Base-by-base conservation (phyloP, 2,329 filamentous ascomycete genomes). In the Bipolaris victoriae region DNA sequence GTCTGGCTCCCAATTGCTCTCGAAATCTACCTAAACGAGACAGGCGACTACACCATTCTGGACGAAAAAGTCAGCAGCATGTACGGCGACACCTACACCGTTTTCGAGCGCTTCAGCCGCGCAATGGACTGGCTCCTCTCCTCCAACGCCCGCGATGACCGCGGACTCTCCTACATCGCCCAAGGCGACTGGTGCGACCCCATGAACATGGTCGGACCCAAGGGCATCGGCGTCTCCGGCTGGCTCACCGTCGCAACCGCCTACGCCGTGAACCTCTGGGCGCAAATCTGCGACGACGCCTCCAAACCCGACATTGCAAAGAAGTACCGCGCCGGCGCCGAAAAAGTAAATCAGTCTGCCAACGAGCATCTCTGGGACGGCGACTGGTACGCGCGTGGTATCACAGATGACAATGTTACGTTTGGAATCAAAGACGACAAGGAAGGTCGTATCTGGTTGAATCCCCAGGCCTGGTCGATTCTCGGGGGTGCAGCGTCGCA, bases 131-230 rank as follows among this genome's bases (percentile, higher is more conserved):
- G 82, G 82, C 74, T 86, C 0, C 76, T 85, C 6, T 72, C 69
- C 2, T 62, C 60, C 1, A 65, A 63, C 3, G 76, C 81, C 2
- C 81, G 83, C 49, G 84, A 86, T 60, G 68, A 78, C 20, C 80
- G 83, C 3, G 83, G 83, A 0, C 76, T 86, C 6, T 84, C 81
- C 67, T 86, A 81, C 72, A 85, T 86, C 61, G 82, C 82, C 0
- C 83, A 85, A 68, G 84, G 84, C 35, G 84, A 86, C 67, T 86
- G 83, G 83, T 86, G 84, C 62, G 84, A 86, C 58, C 84, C 83
- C 3, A 84, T 86, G 81, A 86, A 86, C 70, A 86, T 86, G 84
- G 84, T 84, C n/a, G 83, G 83, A 3, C 83, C 82, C 66, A 84
- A 84, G 67, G 83, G 83, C 37, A 78, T 80, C 51, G 84, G 84